Conservation (phyloP, 1,284 basidiomycete species). For the Ceratobasidium sp. region DNA sequence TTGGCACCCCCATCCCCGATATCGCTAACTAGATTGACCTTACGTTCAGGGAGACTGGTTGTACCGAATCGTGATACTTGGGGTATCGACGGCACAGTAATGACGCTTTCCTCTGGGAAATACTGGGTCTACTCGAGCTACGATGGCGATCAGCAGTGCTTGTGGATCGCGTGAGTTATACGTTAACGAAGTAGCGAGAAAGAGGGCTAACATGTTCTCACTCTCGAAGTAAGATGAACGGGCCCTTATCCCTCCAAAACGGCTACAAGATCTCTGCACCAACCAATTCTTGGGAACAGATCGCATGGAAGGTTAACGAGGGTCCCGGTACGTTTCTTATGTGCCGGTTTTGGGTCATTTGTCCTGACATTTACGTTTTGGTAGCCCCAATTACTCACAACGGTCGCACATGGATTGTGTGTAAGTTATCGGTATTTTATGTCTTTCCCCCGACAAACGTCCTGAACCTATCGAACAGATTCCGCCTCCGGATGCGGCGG, state of each 20-base stretch:
- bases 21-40: not conserved
- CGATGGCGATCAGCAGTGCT: constrained; percentile 33
- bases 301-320: constrained; percentile 41
- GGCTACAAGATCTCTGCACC: constrained; percentile 18
- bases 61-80: constrained; percentile 17
- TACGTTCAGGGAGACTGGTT: not conserved
- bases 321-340: constrained; percentile 26
- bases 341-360: not conserved
- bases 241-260: not conserved
- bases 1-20: not conserved
- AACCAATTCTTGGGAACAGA: constrained; percentile 42
- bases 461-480: not conserved
- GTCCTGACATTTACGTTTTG: not conserved
- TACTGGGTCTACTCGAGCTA: constrained; percentile 44
- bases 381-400: not conserved
- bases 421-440: constrained; percentile 7
- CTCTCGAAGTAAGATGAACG: constrained; percentile 1
- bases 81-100: constrained; percentile 43
- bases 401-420: constrained; percentile 41
- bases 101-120: constrained; percentile 14
- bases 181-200: not conserved
- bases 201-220: not conserved
- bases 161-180: constrained; percentile 42
- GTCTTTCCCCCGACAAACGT: not conserved
- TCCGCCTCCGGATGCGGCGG: constrained; percentile 41